Base-by-base conservation (phyloP, 345 rosid species). In the Nasturtium officinale region DNA sequence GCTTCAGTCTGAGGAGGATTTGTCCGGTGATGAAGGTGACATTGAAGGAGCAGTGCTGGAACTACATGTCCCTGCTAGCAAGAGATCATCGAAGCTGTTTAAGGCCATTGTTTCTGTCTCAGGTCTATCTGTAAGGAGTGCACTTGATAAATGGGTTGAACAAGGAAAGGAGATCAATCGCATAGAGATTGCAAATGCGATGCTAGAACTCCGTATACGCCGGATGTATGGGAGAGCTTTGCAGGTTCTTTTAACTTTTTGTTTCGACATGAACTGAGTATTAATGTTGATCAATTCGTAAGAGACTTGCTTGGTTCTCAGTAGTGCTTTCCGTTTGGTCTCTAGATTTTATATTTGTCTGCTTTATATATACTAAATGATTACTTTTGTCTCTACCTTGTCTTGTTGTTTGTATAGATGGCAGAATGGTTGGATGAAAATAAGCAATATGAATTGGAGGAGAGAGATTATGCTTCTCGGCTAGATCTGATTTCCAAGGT, bases 351-450 rank as follows among this genome's bases (percentile, higher is more conserved):
- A 4, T 21, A 23, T 23, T 11, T 45, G 3, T 57, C 32, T 59
- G 5, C 40, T n/a, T 50, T 52, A 6, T 15, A 32, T 61, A 30
- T 37, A 62, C 52, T 61, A 43, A 75, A 26, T 20, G 20, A 21
- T 38, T 18, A 2, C 21, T 18, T 17, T 58, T 2, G 12, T 75
- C 43, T 23, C 7, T 38, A 35, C 10, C 0, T 28, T 48, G 50
- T 37, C 16, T 45, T 37, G 30, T 72, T 47, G 54, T 76, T 53
- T 78, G 76, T 76, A 15, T 58, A 96, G 99, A 75, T 96, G 45
- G 82, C 85, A n/a, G 90, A 92, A 75, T 96, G 99, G 99, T 72
- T 92, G 77, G 90, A 90, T 69, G 80, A 77, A 29, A 82, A 75
- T 51, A 73, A 89, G 54, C 78, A 8, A 64, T 56, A 81, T 69